phyloP scores from a whole-genome alignment of 129 eudicot genomes.

The Centella asiatica region DNA sequence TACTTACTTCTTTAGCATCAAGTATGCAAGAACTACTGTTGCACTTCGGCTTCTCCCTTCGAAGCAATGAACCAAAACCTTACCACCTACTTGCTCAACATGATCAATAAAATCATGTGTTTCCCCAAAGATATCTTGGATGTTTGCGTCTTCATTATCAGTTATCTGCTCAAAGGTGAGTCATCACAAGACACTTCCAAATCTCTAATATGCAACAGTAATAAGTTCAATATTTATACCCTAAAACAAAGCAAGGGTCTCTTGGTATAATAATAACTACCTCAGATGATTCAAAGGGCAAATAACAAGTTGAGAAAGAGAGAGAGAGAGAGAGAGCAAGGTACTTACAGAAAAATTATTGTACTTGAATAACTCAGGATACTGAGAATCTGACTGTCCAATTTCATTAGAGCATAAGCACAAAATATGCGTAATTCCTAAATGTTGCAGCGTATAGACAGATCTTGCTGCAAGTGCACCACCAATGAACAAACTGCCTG shows the following conservation, averaged over 20 bases:
- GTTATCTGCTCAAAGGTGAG: constrained; percentile 40
- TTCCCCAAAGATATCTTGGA: constrained; percentile 69
- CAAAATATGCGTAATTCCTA: constrained; percentile 86
- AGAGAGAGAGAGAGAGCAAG: background rate
- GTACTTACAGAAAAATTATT: constrained; percentile 71
- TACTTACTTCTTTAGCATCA: constrained; percentile 82
- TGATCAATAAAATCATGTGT: constrained; percentile 65
- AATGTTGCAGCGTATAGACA: constrained; percentile 73
- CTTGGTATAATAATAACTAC: too few species aligned
- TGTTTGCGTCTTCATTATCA: constrained; percentile 83
- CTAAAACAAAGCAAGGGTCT: too few species aligned
- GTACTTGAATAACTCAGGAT: constrained; percentile 68
- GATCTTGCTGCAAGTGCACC: constrained; percentile 99
- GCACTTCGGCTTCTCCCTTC: constrained; percentile 99
- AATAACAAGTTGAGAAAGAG: background rate
- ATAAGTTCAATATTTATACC: too few species aligned
- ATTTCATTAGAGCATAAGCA: constrained; percentile 94
- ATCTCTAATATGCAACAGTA: too few species aligned
- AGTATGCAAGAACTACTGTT: constrained; percentile 81
- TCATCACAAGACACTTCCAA: background rate
- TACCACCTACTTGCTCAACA: constrained; percentile 72
- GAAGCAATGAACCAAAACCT: constrained; percentile 96
- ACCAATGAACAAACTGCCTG: constrained; percentile 62
- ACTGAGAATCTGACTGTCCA: constrained; percentile 92
- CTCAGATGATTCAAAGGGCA: too few species aligned